Evolutionary conservation across 1,139 yeast genomes (phyloP).

Genomic region (Yarrowia galli): DNA sequence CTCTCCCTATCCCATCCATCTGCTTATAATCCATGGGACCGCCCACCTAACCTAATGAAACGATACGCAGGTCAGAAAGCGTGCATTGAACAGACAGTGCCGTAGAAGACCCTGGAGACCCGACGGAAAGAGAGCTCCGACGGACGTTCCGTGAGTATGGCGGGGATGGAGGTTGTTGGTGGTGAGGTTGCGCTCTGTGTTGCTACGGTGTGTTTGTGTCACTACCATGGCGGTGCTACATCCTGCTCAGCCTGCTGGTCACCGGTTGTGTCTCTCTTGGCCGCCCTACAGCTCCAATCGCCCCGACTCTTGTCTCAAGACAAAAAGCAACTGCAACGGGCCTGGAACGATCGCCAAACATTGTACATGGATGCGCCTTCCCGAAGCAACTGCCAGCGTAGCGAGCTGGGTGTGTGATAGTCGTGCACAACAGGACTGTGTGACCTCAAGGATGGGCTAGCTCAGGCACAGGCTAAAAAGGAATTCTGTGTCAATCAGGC

Average conservation of each 20-base stretch:
- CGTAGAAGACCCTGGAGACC: not conserved
- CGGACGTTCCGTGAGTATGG: not conserved
- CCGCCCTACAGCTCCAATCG: not conserved
- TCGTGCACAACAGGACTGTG: no score
- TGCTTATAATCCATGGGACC: not conserved
- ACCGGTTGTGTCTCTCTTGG: no score
- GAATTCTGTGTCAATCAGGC: no score
- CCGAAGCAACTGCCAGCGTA: conserved; percentile 12
- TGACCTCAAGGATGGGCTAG: no score
- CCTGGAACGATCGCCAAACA: conserved; percentile 22
- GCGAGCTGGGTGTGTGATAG: no score
- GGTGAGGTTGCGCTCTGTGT: not conserved
- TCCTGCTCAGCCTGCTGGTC: no score
- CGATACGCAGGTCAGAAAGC: conserved; percentile 30
- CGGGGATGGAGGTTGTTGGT: no score
- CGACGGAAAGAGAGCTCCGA: not conserved
- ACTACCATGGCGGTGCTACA: no score
- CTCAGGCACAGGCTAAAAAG: no score
- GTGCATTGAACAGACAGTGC: not conserved
- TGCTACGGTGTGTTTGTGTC: not conserved
- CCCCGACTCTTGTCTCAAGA: not conserved
- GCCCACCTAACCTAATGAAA: conserved; percentile 22
- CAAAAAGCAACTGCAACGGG: conserved; percentile 28
- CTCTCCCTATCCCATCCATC: no score
- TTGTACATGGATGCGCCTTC: conserved; percentile 33